A percentile compares a stretch with the other conserved stretches of the same genome.
Evolutionary conservation across 192 early-diverging fungal genomes (phyloP).

Genomic region (Backusella macrospora): DNA sequence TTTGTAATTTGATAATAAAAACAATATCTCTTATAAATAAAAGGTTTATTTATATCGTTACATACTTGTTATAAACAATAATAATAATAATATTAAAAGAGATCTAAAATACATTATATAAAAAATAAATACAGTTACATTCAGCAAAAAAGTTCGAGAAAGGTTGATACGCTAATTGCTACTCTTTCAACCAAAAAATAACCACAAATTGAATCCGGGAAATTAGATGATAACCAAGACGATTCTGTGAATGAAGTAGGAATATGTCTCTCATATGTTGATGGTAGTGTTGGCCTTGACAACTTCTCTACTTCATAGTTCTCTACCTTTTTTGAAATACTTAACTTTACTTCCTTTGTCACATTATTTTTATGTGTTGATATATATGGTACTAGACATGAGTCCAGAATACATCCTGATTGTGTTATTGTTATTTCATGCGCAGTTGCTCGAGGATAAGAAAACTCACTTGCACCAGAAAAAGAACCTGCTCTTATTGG

Average conservation of each 20-base stretch:
- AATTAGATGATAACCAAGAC: background rate
- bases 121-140: background rate
- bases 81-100: background rate
- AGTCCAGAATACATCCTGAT: constrained; percentile 13
- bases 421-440: constrained; percentile 14
- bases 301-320: background rate
- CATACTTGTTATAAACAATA: background rate
- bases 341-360: background rate
- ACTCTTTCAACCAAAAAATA: constrained; percentile 32
- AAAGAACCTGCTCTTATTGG: constrained; percentile 30
- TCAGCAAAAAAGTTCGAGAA: constrained; percentile 29
- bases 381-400: constrained; percentile 2
- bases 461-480: constrained; percentile 30
- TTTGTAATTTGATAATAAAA: no score
- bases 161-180: constrained; percentile 27
- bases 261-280: background rate
- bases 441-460: background rate
- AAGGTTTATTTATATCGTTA: constrained; percentile 8
- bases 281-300: constrained; percentile 19
- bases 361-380: background rate
- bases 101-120: background rate
- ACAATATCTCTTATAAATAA: background rate
- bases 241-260: background rate
- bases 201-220: constrained; percentile 33
- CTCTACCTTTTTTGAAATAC: constrained; percentile 1